Conservation (phyloP, 176 grass and related monocot species). For the Poa pratensis region DNA sequence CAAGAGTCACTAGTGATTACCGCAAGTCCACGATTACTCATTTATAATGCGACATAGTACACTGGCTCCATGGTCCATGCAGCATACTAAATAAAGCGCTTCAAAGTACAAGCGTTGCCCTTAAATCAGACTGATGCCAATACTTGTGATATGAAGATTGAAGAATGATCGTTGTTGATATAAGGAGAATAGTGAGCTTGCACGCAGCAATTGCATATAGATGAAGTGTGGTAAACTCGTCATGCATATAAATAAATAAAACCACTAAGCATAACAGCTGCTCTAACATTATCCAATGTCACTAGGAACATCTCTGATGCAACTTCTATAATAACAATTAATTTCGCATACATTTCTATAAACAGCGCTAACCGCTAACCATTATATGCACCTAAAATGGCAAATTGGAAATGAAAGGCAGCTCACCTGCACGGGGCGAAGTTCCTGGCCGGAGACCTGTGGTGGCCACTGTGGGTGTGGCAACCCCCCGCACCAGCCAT, state of each 20-base stretch:
- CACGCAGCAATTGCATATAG: constrained; percentile 8
- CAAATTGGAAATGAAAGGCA: background rate
- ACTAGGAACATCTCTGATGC: background rate
- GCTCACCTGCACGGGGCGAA: constrained; percentile 50
- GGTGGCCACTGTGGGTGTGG: constrained; percentile 18
- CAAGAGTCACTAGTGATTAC: constrained; percentile 5
- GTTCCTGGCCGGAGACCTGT: constrained; percentile 26
- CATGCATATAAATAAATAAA: constrained; percentile 3
- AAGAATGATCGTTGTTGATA: background rate
- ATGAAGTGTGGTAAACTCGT: background rate
- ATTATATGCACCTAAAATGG: constrained; percentile 6
- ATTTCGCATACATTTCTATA: background rate
- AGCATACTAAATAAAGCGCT: constrained; percentile 22
- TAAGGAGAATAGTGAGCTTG: background rate
- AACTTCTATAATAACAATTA: background rate
- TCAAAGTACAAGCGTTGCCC: background rate
- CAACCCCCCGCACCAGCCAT: constrained; percentile 56
- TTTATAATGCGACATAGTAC: background rate
- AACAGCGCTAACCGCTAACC: background rate
- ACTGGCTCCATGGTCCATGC: background rate
- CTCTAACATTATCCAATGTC: background rate
- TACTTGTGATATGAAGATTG: background rate
- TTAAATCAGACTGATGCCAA: constrained; percentile 1
- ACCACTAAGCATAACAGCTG: background rate
- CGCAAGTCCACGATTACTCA: background rate